Percentiles rank a stretch among this genome's conserved stretches.
These are phyloP conservation scores for Leccinum rimulosum DNA, from an alignment of 768 basidiomycete genomes.

Conservation along the genomic window DNA sequence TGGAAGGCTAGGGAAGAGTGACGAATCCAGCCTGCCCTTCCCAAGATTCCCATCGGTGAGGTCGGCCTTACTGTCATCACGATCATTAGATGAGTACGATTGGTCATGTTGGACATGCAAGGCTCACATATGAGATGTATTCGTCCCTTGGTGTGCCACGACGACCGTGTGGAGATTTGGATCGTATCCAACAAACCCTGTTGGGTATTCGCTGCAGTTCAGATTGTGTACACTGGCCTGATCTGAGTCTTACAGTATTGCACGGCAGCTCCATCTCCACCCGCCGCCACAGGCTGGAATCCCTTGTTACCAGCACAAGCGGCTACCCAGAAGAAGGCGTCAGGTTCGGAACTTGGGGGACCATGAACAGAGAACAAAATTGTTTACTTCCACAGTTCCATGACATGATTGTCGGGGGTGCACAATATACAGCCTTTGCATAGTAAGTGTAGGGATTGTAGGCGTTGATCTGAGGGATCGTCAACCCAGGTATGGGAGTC, in stretches of 20 bases:
- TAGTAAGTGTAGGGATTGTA: constrained; percentile 50
- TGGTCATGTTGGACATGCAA: constrained; percentile 10
- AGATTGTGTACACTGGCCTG: too few relatives aligned
- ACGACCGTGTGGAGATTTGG: constrained; percentile 33
- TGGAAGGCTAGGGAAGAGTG: constrained; percentile 46
- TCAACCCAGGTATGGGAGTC: constrained; percentile 34
- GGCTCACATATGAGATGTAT: constrained; percentile 33
- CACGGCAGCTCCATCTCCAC: constrained; percentile 39
- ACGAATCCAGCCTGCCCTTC: constrained; percentile 31
- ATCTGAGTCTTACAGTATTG: constrained; percentile 41
- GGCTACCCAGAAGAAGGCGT: constrained; percentile 17
- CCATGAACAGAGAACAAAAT: background rate
- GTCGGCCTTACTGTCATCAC: constrained; percentile 29
- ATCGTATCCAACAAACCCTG: constrained; percentile 40
- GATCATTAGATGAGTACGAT: constrained; percentile 16
- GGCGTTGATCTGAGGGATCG: constrained; percentile 36
- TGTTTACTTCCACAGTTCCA: constrained; percentile 54
- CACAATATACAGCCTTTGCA: constrained; percentile 49
- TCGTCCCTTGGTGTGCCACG: constrained; percentile 35
- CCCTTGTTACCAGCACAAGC: constrained; percentile 42
- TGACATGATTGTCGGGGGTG: constrained; percentile 33
- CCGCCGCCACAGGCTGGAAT: constrained; percentile 44
- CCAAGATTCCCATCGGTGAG: constrained; percentile 41
- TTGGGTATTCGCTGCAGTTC: background rate
- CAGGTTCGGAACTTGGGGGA: background rate